phyloP scores from a whole-genome alignment of 805 yeast genomes.

The Yamadazyma paraphyllophila region DNA sequence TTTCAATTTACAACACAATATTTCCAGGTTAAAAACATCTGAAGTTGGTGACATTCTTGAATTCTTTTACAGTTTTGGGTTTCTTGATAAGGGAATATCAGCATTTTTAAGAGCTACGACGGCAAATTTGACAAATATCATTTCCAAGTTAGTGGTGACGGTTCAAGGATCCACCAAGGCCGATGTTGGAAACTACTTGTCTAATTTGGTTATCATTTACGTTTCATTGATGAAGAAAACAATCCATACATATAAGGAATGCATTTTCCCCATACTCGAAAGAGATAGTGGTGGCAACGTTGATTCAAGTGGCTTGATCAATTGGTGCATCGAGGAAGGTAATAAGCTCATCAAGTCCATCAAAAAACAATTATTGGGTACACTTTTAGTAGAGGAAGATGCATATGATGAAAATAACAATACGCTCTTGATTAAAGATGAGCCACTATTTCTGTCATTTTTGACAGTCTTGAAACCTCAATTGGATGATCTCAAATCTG shows the following conservation, averaged over 20 bases:
- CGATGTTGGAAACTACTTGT: conserved; percentile 40
- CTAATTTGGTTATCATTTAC: conserved; percentile 38
- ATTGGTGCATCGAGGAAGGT: conserved; percentile 72
- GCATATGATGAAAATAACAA: conserved; percentile 13
- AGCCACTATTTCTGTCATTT: conserved; percentile 49
- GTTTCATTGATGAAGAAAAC: conserved; percentile 53
- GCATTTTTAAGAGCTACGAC: conserved; percentile 36
- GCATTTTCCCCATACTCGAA: conserved; percentile 43
- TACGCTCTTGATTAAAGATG: conserved; percentile 35
- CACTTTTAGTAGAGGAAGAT: conserved; percentile 41
- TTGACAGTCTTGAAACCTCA: conserved; percentile 56
- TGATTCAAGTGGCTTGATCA: conserved; percentile 60
- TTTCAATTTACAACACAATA: conserved; percentile 38
- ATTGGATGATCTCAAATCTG: conserved; percentile 55
- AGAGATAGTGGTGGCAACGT: conserved; percentile 28
- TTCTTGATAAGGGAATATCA: conserved; percentile 34
- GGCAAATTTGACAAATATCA: conserved; percentile 27
- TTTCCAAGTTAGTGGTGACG: conserved; percentile 33
- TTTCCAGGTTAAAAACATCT: conserved; percentile 26
- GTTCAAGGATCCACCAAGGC: conserved; percentile 44
- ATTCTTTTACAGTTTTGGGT: conserved; percentile 34
- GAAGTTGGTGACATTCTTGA: conserved; percentile 35
- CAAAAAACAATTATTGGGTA: conserved; percentile 65
- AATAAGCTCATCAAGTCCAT: conserved; percentile 57
- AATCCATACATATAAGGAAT: conserved; percentile 48